phyloP scores from a whole-genome alignment of 305 asterid genomes.

The Solanum hybrid region DNA sequence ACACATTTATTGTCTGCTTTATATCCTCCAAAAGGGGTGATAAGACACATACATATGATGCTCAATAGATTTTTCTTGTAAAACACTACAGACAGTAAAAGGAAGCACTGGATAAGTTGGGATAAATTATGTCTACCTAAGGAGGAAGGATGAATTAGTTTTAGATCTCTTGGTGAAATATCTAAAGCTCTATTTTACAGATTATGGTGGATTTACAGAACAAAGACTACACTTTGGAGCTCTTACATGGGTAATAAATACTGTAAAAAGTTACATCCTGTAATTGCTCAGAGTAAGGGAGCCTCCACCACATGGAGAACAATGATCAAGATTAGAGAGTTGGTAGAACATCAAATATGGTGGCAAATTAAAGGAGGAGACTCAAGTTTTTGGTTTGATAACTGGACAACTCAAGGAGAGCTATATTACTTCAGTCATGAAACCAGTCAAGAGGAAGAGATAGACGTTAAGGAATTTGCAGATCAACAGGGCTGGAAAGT shows the following conservation, averaged over 20 bases:
- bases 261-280: background rate
- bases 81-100: background rate
- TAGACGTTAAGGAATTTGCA: background rate
- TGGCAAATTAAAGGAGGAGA: background rate
- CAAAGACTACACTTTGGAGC: background rate
- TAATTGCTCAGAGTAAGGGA: background rate
- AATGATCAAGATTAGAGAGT: background rate
- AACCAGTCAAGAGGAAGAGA: background rate
- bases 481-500: too few relatives aligned
- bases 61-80: background rate
- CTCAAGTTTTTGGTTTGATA: background rate
- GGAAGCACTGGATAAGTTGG: background rate
- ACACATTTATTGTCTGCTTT: background rate
- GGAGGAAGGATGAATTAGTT: background rate
- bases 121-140: background rate
- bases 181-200: background rate
- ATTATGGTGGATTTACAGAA: background rate
- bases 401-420: background rate
- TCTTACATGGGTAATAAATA: background rate
- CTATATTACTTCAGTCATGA: background rate
- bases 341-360: background rate
- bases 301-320: background rate
- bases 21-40: background rate
- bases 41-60: background rate
- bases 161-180: background rate